These are phyloP conservation scores for Globisporangium orthogonon DNA, from an alignment of 352 stramenopile genomes.

Conservation along the genomic window DNA sequence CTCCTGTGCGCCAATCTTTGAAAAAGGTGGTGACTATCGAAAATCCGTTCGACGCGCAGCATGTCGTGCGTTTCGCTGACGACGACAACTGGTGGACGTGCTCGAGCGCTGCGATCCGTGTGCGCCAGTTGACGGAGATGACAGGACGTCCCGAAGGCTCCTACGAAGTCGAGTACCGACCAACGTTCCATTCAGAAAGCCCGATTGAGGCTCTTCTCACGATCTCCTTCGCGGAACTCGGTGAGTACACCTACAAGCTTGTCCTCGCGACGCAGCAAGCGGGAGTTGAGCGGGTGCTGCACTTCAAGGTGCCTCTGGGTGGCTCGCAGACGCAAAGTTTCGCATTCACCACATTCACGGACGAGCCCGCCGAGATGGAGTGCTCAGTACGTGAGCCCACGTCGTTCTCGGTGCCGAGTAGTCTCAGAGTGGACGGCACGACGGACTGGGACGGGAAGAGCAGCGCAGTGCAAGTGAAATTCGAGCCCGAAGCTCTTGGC, in stretches of 20 bases:
- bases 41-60: constrained; percentile 72
- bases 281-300: constrained; percentile 56
- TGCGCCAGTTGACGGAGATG: constrained; percentile 68
- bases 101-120: constrained; percentile 59
- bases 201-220: constrained; percentile 49
- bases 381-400: constrained; percentile 50
- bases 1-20: constrained; percentile 75
- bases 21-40: constrained; percentile 86
- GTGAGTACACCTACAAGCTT: constrained; percentile 87
- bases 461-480: constrained; percentile 63
- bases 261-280: constrained; percentile 67
- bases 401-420: constrained; percentile 60
- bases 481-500: constrained; percentile 87
- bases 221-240: constrained; percentile 81
- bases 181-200: constrained; percentile 43
- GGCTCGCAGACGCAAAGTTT: constrained; percentile 74
- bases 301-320: constrained; percentile 81
- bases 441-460: constrained; percentile 71
- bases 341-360: constrained; percentile 55
- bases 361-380: constrained; percentile 34
- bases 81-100: constrained; percentile 75
- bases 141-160: constrained; percentile 64
- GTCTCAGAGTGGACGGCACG: constrained; percentile 41
- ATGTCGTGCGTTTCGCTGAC: constrained; percentile 51
- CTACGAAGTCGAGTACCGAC: constrained; percentile 90